Base-by-base conservation (phyloP, 1,284 basidiomycete species). In the Tylopilus orsonianus region DNA sequence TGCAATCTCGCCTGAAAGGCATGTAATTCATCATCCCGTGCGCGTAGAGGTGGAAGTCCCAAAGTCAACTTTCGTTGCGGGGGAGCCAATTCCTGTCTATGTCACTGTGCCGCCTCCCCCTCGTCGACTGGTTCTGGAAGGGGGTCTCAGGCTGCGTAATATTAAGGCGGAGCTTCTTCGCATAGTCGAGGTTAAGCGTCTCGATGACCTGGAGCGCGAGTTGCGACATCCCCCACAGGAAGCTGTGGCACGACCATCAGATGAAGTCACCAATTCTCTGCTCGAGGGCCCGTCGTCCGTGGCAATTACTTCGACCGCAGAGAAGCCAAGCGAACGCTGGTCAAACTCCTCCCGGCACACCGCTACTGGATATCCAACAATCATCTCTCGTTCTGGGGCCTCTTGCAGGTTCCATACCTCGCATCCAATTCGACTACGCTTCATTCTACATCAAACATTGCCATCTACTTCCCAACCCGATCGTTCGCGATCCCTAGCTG, bases 321-420 rank as follows among this genome's bases (percentile, higher is more conserved):
- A 71, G 51, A 70, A 72, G 43, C 49, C 60, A 18, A 43, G 53
- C 16, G 56, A 68, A 9, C 66, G 68, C 3, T 71, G 68, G 8
- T 70, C 71, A 18, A 50, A 68, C 20, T 74, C 74, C 27, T 65
- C 72, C 20, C 50, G 63, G 58, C 16, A 68, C 66, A 49, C 54
- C 61, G n/a, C 72, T 14, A 69, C 74, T 8, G 49, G 47, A 14
- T 66, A 75, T 52, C 73, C 71, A 51, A 76, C 74, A 6, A 72
- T 82, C 41, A 67, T 90, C 24, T 82, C 86, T 2, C 78, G 84
- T 10, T 89, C 88, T 13, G 88, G 88, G 32, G 86, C 86, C 27
- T 81, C 86, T 26, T 90, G 88, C 68, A 81, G 86, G 35, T 86
- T 91, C 57, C 87, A 91, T 59, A 79, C 83, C 1, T 77, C 80